Evolutionary conservation across 1,284 basidiomycete species (phyloP), one percentile per base, ranked within the genome.

Genomic region (Ganoderma sinense): DNA sequence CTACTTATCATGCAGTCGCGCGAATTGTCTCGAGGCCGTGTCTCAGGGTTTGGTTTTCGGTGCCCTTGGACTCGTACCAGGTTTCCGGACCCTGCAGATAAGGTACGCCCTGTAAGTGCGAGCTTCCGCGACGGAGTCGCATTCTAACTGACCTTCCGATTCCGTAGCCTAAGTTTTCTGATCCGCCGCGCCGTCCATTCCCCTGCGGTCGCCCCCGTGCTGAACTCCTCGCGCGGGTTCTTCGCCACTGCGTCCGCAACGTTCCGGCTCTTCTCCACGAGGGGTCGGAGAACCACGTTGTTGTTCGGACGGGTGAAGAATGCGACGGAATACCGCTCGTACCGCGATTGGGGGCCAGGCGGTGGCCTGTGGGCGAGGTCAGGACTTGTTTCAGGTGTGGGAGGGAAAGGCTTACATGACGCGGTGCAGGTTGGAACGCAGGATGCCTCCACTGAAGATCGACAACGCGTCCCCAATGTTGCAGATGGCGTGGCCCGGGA

Each of bases 121-220:
- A 41, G 59, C 59, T 61, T 61, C 59, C n/a, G 36, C 61, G 56
- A 62, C 45, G 29, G 40, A 64, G 60, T 65, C 48, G 48, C 61
- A 29, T 51, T 29, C 62, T n/a, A 20, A 62, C 78, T 67, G 73
- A 80, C 79, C 78, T 78, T 82, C 41, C 84, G 80, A 72, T 86
- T 86, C 48, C 79, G 82, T n/a, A 85, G 78, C 36, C 87, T 80
- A 66, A 84, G 78, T 59, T 85, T 83, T 67, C 81, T 84, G 70
- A 87, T 78, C n/a, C 86, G 78, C 62, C 84, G 81, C 3, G 81
- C 71, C 43, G 86, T 83, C 88, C 88, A 89, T 58, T 88, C 84
- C 1, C 74, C 78, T 0, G 87, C 82, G 0, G 86, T 88, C 18
- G 79, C 77, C 10, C 81, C 82, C 2, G 83, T 81, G 29, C 83